These are phyloP conservation scores for Solanum pennellii DNA, from an alignment of 257 asterid genomes.

Conservation along the genomic window DNA sequence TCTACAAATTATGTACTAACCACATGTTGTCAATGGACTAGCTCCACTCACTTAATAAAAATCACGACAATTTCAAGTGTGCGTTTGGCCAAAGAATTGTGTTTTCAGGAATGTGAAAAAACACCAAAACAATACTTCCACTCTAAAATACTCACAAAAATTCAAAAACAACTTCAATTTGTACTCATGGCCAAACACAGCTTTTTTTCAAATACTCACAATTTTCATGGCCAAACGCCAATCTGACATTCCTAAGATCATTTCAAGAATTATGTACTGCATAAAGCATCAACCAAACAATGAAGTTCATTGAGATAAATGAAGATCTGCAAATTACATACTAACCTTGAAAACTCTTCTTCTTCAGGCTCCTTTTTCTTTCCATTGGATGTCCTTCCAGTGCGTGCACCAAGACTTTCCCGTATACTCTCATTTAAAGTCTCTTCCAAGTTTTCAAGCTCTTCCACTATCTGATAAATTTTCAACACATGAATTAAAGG, in stretches of 20 bases:
- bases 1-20: slow-evolving; percentile 12
- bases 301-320: background rate
- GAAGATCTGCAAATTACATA: background rate
- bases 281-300: background rate
- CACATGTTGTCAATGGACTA: slow-evolving; percentile 11
- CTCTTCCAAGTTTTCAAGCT: slow-evolving; percentile 97
- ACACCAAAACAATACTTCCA: background rate
- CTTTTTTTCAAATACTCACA: background rate
- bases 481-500: background rate
- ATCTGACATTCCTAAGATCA: background rate
- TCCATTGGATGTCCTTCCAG: slow-evolving; percentile 49
- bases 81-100: background rate
- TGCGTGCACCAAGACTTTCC: slow-evolving; percentile 89
- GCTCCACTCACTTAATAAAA: background rate
- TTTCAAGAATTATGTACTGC: background rate
- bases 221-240: background rate
- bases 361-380: slow-evolving; percentile 63
- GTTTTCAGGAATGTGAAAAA: background rate
- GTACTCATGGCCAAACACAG: background rate
- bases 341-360: slow-evolving; percentile 58
- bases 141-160: background rate
- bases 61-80: background rate
- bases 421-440: slow-evolving; percentile 90
- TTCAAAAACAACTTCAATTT: background rate
- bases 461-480: slow-evolving; percentile 66